Evolutionary conservation across 148 eudicot species (phyloP).

Genomic region (Beta vulgaris): DNA sequence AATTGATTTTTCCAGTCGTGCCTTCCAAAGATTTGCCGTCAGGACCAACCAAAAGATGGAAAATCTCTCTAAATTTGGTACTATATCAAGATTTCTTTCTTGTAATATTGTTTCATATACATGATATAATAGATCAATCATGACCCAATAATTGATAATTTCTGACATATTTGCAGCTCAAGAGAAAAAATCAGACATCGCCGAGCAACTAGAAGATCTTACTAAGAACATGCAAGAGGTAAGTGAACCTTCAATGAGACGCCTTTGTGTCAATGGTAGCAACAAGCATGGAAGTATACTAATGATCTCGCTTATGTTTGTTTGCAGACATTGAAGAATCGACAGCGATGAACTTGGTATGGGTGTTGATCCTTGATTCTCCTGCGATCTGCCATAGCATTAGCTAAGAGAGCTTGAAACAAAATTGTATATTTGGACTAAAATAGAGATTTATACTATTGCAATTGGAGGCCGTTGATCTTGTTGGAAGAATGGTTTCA

Average conservation of each 20-base stretch:
- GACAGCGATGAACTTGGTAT: background rate
- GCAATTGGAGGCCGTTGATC: background rate
- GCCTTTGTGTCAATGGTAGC: background rate
- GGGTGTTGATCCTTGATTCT: background rate
- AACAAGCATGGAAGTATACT: background rate
- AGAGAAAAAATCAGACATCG: conserved; percentile 47
- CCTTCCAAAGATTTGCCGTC: conserved; percentile 83
- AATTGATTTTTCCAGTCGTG: conserved; percentile 41
- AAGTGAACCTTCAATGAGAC: background rate
- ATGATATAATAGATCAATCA: background rate
- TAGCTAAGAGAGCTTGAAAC: background rate
- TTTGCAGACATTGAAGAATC: conserved; percentile 30
- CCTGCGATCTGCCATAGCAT: background rate
- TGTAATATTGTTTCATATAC: background rate
- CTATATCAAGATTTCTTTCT: background rate
- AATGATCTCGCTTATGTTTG: background rate
- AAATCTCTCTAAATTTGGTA: conserved; percentile 51
- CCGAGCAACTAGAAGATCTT: conserved; percentile 57
- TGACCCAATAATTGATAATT: background rate
- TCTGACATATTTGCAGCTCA: conserved; percentile 39
- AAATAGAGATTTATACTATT: background rate
- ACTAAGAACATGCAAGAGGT: conserved; percentile 41
- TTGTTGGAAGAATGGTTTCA: background rate
- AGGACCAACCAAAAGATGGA: conserved; percentile 64
- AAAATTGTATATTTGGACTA: background rate